phyloP scores from a whole-genome alignment of 2,329 filamentous ascomycete genomes.

The Colletotrichum agaves region DNA sequence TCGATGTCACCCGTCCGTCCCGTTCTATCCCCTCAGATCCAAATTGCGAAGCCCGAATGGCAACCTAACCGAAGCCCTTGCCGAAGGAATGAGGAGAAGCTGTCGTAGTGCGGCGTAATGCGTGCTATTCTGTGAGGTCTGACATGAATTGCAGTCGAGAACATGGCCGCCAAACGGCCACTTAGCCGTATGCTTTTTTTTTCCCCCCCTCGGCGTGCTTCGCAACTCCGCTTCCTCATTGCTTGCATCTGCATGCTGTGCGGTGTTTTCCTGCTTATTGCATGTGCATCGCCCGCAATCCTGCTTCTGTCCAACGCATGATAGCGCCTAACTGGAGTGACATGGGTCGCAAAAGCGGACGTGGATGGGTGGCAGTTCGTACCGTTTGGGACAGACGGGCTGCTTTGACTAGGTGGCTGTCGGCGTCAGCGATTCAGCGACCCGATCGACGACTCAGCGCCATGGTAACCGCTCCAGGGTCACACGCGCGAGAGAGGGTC shows the following conservation, averaged over 20 bases:
- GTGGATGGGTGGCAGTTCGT: constrained; percentile 19
- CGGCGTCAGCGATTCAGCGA: constrained; percentile 30
- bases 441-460: constrained; percentile 20
- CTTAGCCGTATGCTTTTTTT: constrained; percentile 10
- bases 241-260: constrained; percentile 9
- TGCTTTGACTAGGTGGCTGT: constrained; percentile 8
- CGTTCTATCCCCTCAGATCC: background rate
- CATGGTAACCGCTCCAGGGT: background rate
- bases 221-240: background rate
- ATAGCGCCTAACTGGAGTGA: constrained; percentile 8
- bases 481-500: background rate
- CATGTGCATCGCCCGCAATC: constrained; percentile 16
- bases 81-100: constrained; percentile 7
- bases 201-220: constrained; percentile 18
- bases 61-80: background rate
- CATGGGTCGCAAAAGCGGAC: constrained; percentile 19
- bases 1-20: background rate
- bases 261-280: constrained; percentile 13
- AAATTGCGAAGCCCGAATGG: background rate
- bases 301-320: constrained; percentile 17
- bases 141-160: background rate
- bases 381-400: constrained; percentile 9
- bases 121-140: background rate
- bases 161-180: background rate
- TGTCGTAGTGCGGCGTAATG: background rate